Base-by-base conservation (phyloP, 75 land plant species). In the Azolla pinnata region DNA sequence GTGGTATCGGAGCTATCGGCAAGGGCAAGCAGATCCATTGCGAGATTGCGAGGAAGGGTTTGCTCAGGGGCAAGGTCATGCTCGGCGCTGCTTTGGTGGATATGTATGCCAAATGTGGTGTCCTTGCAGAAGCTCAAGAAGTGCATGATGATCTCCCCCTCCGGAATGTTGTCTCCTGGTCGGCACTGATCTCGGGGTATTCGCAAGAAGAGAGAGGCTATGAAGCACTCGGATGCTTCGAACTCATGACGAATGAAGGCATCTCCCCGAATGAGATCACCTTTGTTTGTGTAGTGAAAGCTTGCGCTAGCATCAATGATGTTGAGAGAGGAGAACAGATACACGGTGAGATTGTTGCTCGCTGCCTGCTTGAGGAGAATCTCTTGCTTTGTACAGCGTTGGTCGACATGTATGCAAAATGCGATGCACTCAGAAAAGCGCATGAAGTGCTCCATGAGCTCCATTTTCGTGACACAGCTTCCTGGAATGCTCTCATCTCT, bases 401-500 rank as follows among this genome's bases (percentile, higher is more conserved):
- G 32, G 61, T 46, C 14, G 72, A 57, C 29, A 62, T 62, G 65
- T 62, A 62, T 50, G 29, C 23, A 9, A 62, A 62, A 62, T 62
- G 65, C 31, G 65, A 56, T 14, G 34, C 30, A 4, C 20, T 52
- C 25, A 35, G 29, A 26, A 34, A 32, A 30, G 70, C 70, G 1
- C 70, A 52, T 8, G n/a, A 62, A 29, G 34, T 68, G 29, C 63
- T 68, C 50, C 44, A 68, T 32, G 47, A 68, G 19, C 44, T 68
- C 10, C 44, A 14, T 19, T 23, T 33, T n/a, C 19, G 54, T 33
- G 42, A 62, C 38, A 25, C 28, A 27, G 55, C 51, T 34, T 68
- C 72, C 9, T 85, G 88, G 88, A 85, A 81, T 59, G 55, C 84
- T 14, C 72, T 85, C 72, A 85, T 85, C 29, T 53, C 48, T 44